Percentiles rank a stretch among this genome's conserved stretches.
Evolutionary conservation across 306 rosid species (phyloP).

Genomic region (Medicago arabica): DNA sequence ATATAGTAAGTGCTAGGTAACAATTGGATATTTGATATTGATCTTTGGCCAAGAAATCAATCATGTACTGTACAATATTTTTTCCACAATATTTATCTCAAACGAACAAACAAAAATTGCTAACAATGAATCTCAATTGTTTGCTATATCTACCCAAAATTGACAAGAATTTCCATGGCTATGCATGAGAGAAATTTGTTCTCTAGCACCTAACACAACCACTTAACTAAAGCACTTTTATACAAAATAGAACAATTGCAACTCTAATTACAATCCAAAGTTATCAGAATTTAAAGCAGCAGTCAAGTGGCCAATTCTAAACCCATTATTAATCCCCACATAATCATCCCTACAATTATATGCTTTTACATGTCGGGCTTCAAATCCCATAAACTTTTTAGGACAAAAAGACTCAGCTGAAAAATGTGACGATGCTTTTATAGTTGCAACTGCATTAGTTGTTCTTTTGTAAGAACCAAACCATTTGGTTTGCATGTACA

Average conservation of each 20-base stretch:
- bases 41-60: background rate
- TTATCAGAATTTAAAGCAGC: conserved; percentile 48
- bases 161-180: conserved; percentile 10
- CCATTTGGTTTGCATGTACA: conserved; percentile 85
- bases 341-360: conserved; percentile 57
- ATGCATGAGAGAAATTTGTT: background rate
- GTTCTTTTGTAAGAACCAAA: conserved; percentile 73
- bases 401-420: conserved; percentile 23
- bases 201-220: conserved; percentile 20
- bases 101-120: background rate
- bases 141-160: background rate
- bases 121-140: conserved; percentile 7
- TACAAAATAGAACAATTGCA: too few species aligned
- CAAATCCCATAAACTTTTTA: conserved; percentile 52
- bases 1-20: too few species aligned
- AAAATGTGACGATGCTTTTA: background rate
- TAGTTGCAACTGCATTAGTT: conserved; percentile 49
- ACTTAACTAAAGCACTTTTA: background rate
- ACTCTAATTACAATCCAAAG: conserved; percentile 28
- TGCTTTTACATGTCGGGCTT: conserved; percentile 33
- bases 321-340: conserved; percentile 39
- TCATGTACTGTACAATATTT: background rate
- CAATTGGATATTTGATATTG: too few species aligned
- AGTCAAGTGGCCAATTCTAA: conserved; percentile 63
- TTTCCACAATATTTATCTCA: background rate